Conservation (phyloP, 148 eudicot genomes). For the Spergularia marina region DNA sequence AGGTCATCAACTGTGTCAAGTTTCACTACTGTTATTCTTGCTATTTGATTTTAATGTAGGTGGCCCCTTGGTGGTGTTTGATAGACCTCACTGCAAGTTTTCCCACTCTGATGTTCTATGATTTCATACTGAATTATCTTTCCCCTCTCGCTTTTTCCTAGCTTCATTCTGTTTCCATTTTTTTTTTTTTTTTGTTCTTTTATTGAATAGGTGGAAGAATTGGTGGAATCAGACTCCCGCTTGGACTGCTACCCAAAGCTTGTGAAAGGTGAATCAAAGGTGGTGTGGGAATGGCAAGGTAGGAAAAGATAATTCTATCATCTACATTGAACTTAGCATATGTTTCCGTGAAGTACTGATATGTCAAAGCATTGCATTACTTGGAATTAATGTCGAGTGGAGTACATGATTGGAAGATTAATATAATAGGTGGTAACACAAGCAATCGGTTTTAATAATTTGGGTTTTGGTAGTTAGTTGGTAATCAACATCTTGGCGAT, state of each 20-base stretch:
- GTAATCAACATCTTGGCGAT: not conserved
- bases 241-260: slow-evolving; percentile 78
- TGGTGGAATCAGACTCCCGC: slow-evolving; percentile 89
- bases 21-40: not conserved
- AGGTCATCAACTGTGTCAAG: not conserved
- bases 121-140: not conserved
- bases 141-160: not conserved
- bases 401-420: not conserved
- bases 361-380: not conserved
- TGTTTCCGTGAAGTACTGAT: not conserved
- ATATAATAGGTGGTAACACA: not conserved
- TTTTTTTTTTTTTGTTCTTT: not conserved
- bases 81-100: not conserved
- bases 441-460: not conserved
- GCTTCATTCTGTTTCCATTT: not conserved
- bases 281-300: slow-evolving; percentile 99
- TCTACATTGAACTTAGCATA: not conserved
- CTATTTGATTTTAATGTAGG: not conserved
- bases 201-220: slow-evolving; percentile 63
- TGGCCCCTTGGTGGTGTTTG: not conserved
- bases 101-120: not conserved
- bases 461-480: slow-evolving; percentile 5
- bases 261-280: slow-evolving; percentile 93
- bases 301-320: slow-evolving; percentile 12
- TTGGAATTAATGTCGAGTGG: not conserved